Evolutionary conservation across 192 early-diverging fungal species (phyloP), one percentile per base, ranked within the genome.

Genomic region (Coemansia guatemalensis): DNA sequence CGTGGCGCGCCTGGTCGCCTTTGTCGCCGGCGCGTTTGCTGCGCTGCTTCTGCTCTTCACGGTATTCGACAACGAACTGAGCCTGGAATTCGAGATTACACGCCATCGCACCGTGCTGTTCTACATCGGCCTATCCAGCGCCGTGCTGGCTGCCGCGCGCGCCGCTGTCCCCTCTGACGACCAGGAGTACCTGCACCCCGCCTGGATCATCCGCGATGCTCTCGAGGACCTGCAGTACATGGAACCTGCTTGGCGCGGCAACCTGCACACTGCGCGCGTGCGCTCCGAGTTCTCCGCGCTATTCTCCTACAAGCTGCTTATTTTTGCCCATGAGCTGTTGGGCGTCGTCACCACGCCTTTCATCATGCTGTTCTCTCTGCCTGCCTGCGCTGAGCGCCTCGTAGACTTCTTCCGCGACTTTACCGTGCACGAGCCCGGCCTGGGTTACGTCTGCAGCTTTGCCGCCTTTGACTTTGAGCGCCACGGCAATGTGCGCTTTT

Each of bases 391-490:
- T 22, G 91, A 88, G 20, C 66, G 82, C 25, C 87, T 99, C 26
- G 72, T 99, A 6, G 95, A 97, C 64, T 99, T 99, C 65, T 95
- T 99, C 73, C 84, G 92, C 29, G 93, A 96, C 66, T 97, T 92
- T 64, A 95, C 97, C 0, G 92, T 95, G 2, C 91, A 95, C 71
- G 90, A 93, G 18, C 91, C 95, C 47, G 88, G 88, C 0, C 70
- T 97, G 5, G 97, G 96, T 5, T 92, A 95, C 69, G 93, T 99
- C 8, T 99, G 96, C 78, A 94, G 92, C 57, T 98, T 97, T 87
- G 95, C 96, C 5, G 85, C 90, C 17, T 98, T 97, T 82, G 95
- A 99, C 69, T 93, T 99, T 80, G 87, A 86, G 63, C 75, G 86
- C 32, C 89, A 96, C 64, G 97, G 97, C 9, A 95, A 98, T 61